Conservation (phyloP, 352 stramenopile genomes). For the Pythium brassicae region DNA sequence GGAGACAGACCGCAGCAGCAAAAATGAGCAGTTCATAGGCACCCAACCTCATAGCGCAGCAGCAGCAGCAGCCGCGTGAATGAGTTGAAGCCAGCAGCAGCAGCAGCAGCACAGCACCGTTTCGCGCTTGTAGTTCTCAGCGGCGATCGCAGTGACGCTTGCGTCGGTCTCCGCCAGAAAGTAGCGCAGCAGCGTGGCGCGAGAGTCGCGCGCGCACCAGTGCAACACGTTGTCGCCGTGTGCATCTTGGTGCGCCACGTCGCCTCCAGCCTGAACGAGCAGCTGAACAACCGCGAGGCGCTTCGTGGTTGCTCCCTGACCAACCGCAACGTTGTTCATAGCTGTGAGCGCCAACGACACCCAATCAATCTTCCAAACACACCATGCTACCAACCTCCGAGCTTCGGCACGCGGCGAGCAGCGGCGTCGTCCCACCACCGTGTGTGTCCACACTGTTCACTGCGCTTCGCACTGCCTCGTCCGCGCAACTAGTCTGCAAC, state of each 20-base stretch:
- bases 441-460: constrained; percentile 50
- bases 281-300: constrained; percentile 47
- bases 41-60: neutral
- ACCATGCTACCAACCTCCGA: constrained; percentile 12
- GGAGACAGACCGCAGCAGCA: neutral
- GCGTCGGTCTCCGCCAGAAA: constrained; percentile 61
- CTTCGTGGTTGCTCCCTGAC: constrained; percentile 26
- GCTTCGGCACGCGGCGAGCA: constrained; percentile 57
- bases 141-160: constrained; percentile 29
- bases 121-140: constrained; percentile 53
- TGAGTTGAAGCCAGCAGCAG: no score
- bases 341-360: neutral
- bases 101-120: constrained; percentile 23
- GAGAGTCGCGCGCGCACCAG: constrained; percentile 57
- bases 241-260: constrained; percentile 38
- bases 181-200: constrained; percentile 44
- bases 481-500: constrained; percentile 25
- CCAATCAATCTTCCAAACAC: no score
- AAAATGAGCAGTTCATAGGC: neutral
- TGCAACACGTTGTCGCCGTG: constrained; percentile 68
- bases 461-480: constrained; percentile 20
- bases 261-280: constrained; percentile 37
- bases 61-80: neutral
- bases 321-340: neutral
- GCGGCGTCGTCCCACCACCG: constrained; percentile 41